Base-by-base conservation (phyloP, 2,329 filamentous ascomycete genomes). In the Colletotrichum chlorophyti region DNA sequence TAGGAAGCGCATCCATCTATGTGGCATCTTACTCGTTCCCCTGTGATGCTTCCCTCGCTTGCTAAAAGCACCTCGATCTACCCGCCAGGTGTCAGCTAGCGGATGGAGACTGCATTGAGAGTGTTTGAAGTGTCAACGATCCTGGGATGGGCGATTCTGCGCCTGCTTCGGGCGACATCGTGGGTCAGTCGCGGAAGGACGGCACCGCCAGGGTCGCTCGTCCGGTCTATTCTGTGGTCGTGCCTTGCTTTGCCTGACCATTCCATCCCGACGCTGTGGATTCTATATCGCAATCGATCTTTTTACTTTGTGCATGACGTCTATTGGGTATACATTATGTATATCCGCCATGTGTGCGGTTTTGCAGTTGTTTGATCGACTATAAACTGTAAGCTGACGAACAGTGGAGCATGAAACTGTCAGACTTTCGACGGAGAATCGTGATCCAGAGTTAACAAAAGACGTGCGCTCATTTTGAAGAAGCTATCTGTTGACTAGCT, bases 81-180 rank as follows among this genome's bases (percentile, higher is more conserved):
- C n/a, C n/a, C n/a, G n/a, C n/a, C n/a, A n/a, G n/a, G 43, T 59
- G 45, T 49, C 57, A 55, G 51, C 57, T 59, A 43, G 51, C 55
- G 29, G 38, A 49, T 21, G 51, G 42, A 21, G 14, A 32, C 49
- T 46, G 14, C 27, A 40, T n/a, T n/a, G n/a, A n/a, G n/a, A n/a
- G n/a, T n/a, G n/a, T n/a, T n/a, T n/a, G 29, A 52, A n/a, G 19
- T 50, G 48, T 41, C 34, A 46, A 31, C 50, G 37, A n/a, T 29
- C 38, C 19, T 37, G 12, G 24, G 42, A 24, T 38, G 31, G 52
- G 43, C 43, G 49, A 49, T 26, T 48, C 26, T 41, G 45, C 51
- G 43, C 55, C 52, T 51, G 43, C 38, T 35, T 55, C 51, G 55
- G 55, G 55, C 51, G 51, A 55, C 38, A 43, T 50, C 51, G 55